Conservation (phyloP, 2,329 filamentous ascomycete species). For the Incumbomyces delicatus region DNA sequence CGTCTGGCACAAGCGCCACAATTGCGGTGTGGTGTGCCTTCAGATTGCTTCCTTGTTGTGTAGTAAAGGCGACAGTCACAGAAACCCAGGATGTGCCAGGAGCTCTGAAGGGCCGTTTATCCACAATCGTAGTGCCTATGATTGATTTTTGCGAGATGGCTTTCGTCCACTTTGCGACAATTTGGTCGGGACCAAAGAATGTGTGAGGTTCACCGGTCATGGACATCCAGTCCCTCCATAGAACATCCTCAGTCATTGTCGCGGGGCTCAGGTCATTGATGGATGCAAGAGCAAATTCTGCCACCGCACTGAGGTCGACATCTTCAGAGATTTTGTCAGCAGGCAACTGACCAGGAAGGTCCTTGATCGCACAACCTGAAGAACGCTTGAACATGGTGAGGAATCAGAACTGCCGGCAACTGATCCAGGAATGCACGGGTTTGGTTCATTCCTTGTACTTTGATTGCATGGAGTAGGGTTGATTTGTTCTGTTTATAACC, state of each 20-base stretch:
- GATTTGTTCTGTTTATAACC: too few relatives aligned
- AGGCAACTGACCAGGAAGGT: conserved; percentile 18
- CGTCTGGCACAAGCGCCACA: conserved; percentile 14
- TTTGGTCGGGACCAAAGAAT: conserved; percentile 12
- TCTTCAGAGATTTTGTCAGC: conserved; percentile 12
- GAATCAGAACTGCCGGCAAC: too few relatives aligned
- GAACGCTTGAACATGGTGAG: conserved; percentile 4
- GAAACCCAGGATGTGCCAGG: conserved; percentile 9
- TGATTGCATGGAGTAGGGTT: too few relatives aligned
- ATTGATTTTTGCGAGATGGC: conserved; percentile 7
- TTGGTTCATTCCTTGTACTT: too few relatives aligned
- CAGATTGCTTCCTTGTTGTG: conserved; percentile 5
- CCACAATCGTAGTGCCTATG: conserved; percentile 7
- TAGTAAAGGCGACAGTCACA: conserved; percentile 8
- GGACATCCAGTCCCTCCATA: conserved; percentile 21
- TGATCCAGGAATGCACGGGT: too few relatives aligned
- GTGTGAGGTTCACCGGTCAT: conserved; percentile 21
- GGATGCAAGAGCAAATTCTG: not conserved
- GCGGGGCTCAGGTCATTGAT: not conserved
- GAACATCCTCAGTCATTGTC: conserved; percentile 7
- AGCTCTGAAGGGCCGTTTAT: conserved; percentile 2
- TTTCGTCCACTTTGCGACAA: conserved; percentile 17
- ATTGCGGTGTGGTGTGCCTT: conserved; percentile 15
- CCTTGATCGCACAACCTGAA: conserved; percentile 9
- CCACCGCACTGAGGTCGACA: conserved; percentile 7